phyloP scores from a whole-genome alignment of 169 alveolate species.

The Eimeria praecox region DNA sequence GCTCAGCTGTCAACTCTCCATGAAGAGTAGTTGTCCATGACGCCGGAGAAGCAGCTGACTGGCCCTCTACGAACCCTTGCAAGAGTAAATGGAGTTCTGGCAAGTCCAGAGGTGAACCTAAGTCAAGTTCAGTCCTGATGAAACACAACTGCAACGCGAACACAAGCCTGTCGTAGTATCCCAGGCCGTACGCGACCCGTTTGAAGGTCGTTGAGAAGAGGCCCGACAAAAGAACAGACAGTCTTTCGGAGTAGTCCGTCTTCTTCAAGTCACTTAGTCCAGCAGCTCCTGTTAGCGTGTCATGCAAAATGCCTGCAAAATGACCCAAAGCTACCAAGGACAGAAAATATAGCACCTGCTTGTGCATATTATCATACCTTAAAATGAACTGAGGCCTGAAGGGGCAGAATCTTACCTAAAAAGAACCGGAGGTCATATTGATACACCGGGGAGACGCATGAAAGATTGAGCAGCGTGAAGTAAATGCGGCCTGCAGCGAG shows the following conservation, averaged over 20 bases:
- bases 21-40: constrained; percentile 72
- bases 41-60: constrained; percentile 19
- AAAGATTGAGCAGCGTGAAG: constrained; percentile 90
- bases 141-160: constrained; percentile 84
- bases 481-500: constrained; percentile 93
- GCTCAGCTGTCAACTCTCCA: constrained; percentile 83
- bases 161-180: constrained; percentile 85
- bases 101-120: constrained; percentile 67
- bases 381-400: not conserved
- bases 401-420: constrained; percentile 88
- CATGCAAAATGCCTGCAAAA: constrained; percentile 54
- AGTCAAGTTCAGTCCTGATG: constrained; percentile 81
- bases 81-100: constrained; percentile 83
- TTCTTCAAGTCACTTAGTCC: constrained; percentile 57
- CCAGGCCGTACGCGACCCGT: constrained; percentile 81
- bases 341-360: constrained; percentile 61
- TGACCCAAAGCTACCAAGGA: constrained; percentile 22
- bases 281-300: constrained; percentile 80
- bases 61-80: constrained; percentile 74
- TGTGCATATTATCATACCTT: not conserved
- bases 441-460: constrained; percentile 94
- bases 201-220: constrained; percentile 76
- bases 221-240: constrained; percentile 37
- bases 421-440: constrained; percentile 96
- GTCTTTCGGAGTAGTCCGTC: constrained; percentile 77